phyloP scores from a whole-genome alignment of 2,329 filamentous ascomycete species.

The Sclerotinia subarctica region DNA sequence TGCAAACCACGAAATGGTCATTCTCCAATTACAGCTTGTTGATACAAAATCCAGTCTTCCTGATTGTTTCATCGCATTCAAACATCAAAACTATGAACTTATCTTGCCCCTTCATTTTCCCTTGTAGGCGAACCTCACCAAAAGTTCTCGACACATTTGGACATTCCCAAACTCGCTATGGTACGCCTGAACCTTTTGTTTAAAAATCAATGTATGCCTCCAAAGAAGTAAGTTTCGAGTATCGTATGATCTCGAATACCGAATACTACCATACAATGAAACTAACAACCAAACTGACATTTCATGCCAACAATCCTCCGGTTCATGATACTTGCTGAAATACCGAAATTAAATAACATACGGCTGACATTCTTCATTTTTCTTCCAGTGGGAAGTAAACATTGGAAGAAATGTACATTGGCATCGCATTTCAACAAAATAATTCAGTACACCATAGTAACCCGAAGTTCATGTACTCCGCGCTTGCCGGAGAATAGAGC shows the following conservation, averaged over 20 bases:
- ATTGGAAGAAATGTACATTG: no score
- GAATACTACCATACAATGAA: no score
- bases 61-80: not conserved
- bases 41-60: not conserved
- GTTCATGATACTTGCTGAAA: no score
- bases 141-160: not conserved
- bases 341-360: no score
- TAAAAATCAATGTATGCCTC: not conserved
- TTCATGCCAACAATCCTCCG: no score
- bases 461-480: not conserved
- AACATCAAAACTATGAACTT: not conserved
- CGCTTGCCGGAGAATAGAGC: not conserved
- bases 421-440: no score
- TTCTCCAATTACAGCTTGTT: not conserved
- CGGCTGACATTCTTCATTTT: no score
- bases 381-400: no score
- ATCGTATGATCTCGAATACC: no score
- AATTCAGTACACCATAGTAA: no score
- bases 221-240: no score
- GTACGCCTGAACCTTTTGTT: not conserved
- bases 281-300: no score
- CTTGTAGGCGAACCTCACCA: not conserved
- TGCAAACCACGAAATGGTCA: not conserved
- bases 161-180: not conserved
- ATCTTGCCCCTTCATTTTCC: not conserved